Evolutionary conservation across 2,329 filamentous ascomycete species (phyloP).

Genomic region (Mycosphaerella sp.): DNA sequence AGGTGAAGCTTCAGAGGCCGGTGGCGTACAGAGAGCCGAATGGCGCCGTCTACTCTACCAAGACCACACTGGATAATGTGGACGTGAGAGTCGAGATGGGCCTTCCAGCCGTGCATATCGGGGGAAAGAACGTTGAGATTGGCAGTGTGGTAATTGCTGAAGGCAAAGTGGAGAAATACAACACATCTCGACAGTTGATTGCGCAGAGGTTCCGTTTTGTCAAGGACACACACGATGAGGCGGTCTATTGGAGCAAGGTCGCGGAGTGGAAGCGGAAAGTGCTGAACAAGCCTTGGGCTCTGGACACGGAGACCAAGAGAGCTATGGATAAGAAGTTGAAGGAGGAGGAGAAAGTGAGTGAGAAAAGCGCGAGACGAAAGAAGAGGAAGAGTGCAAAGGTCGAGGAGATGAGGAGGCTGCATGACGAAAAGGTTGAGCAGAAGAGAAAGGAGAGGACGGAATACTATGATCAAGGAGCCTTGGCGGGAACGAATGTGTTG

Average conservation of each 20-base stretch:
- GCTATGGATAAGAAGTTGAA: conserved; percentile 37
- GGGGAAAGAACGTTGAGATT: conserved; percentile 35
- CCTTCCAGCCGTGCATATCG: conserved; percentile 41
- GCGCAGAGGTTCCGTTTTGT: conserved; percentile 49
- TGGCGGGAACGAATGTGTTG: conserved; percentile 24
- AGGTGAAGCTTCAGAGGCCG: conserved; percentile 47
- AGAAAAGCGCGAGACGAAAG: conserved; percentile 31
- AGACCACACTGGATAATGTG: conserved; percentile 36
- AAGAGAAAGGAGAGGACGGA: conserved; percentile 38
- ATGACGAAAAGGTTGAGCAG: conserved; percentile 36
- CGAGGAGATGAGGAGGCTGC: conserved; percentile 31
- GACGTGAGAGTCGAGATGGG: conserved; percentile 35
- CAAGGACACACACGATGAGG: conserved; percentile 50
- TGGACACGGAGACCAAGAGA: conserved; percentile 42
- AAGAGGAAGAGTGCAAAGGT: conserved; percentile 34
- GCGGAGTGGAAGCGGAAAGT: conserved; percentile 46
- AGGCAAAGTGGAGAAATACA: conserved; percentile 50
- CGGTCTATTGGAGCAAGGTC: conserved; percentile 48
- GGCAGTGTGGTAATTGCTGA: conserved; percentile 53
- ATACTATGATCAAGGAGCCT: conserved; percentile 35
- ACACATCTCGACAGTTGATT: conserved; percentile 47
- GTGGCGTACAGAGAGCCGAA: conserved; percentile 2
- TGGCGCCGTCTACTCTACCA: conserved; percentile 10
- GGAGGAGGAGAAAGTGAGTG: conserved; percentile 34
- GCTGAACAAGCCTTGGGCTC: conserved; percentile 49